Percentiles rank a stretch among this genome's conserved stretches.
These are phyloP conservation scores for Vaccinium vitisidaea DNA, from an alignment of 148 eudicot species.

Conservation along the genomic window DNA sequence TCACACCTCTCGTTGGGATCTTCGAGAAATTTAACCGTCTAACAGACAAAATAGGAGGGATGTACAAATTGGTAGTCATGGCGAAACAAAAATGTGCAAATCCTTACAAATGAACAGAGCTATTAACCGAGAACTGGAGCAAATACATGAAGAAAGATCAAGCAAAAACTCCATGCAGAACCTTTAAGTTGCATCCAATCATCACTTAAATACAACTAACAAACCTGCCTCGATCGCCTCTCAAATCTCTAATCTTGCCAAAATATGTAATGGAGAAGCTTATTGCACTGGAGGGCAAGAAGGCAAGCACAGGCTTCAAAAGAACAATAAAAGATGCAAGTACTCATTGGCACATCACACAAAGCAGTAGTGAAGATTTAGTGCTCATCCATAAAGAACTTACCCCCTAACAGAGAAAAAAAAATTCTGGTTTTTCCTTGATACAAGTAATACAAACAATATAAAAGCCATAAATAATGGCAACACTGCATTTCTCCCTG, in stretches of 20 bases:
- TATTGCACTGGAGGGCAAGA: not conserved
- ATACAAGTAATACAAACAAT: not conserved
- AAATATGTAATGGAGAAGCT: not conserved
- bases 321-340: not conserved
- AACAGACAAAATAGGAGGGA: not conserved
- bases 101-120: not conserved
- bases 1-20: not conserved
- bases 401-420: not conserved
- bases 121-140: not conserved
- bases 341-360: not conserved
- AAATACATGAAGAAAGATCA: not conserved
- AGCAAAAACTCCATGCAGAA: too few species aligned
- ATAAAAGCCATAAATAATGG: not conserved
- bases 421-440: not conserved
- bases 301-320: not conserved
- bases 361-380: not conserved
- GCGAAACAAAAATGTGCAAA: not conserved
- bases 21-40: not conserved
- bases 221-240: not conserved
- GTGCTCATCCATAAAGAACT: not conserved
- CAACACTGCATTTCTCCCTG: not conserved
- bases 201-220: not conserved
- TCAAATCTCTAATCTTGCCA: not conserved
- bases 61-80: not conserved
- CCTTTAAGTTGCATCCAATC: not conserved